A percentile compares a stretch with the other conserved stretches of the same genome.
Conservation (phyloP, 2,329 filamentous ascomycete genomes). For the Helminthosporium solani region DNA sequence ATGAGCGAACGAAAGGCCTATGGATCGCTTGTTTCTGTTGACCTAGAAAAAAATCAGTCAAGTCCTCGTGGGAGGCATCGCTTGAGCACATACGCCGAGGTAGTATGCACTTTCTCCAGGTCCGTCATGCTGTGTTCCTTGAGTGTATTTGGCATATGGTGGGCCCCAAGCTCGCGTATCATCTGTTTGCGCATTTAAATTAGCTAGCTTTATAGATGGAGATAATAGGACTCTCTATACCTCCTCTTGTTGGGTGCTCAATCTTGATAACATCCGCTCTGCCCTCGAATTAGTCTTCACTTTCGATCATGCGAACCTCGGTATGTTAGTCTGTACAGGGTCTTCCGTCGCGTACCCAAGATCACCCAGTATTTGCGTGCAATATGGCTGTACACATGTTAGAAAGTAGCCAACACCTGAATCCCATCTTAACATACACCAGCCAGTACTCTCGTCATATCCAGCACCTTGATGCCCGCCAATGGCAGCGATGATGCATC, state of each 20-base stretch:
- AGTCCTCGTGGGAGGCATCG: not conserved
- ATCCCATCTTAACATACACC: conserved; percentile 63
- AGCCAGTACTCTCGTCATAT: conserved; percentile 95
- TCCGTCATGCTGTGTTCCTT: conserved; percentile 58
- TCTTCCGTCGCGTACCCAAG: conserved; percentile 68
- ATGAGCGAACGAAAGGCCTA: conserved; percentile 88
- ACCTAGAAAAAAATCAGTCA: conserved; percentile 55
- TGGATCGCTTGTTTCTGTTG: conserved; percentile 95
- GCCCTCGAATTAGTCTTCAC: conserved; percentile 18
- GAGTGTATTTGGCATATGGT: conserved; percentile 79
- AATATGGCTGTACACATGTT: conserved; percentile 71
- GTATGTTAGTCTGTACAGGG: conserved; percentile 38
- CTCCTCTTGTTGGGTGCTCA: conserved; percentile 70
- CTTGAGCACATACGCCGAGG: conserved; percentile 63
- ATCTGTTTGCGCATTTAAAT: conserved; percentile 60
- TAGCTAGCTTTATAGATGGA: not conserved
- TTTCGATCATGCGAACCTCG: conserved; percentile 25
- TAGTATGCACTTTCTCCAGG: conserved; percentile 96
- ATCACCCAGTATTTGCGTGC: conserved; percentile 94
- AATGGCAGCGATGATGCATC: conserved; percentile 64
- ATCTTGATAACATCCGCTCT: conserved; percentile 97
- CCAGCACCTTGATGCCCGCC: conserved; percentile 82
- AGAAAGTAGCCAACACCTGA: conserved; percentile 10
- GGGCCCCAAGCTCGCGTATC: conserved; percentile 97
- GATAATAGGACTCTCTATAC: conserved; percentile 8